phyloP scores from a whole-genome alignment of 106 monocot genomes.

The Dioscorea zingiberensis region DNA sequence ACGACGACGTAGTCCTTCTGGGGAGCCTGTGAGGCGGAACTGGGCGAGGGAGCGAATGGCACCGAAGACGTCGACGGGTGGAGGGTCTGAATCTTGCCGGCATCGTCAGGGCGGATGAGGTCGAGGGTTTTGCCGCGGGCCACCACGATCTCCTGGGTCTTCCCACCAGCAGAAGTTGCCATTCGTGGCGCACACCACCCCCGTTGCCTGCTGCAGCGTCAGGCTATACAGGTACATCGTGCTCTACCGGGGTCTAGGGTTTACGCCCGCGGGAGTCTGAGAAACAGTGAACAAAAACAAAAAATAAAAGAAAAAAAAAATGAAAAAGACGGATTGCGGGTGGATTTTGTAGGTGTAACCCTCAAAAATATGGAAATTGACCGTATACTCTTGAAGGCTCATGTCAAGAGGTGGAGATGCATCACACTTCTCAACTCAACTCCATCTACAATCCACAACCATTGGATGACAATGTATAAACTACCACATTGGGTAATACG shows the following conservation, averaged over 20 bases:
- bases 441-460: too few species aligned
- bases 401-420: too few species aligned
- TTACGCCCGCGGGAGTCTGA: too few species aligned
- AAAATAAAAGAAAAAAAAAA: too few species aligned
- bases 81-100: conserved; percentile 84
- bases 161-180: conserved; percentile 88
- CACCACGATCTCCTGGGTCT: conserved; percentile 90
- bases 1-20: conserved; percentile 93
- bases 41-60: conserved; percentile 79
- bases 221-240: conserved; percentile 93
- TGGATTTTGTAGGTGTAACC: too few species aligned
- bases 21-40: conserved; percentile 95
- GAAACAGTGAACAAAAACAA: too few species aligned
- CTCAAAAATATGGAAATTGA: too few species aligned
- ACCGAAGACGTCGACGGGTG: conserved; percentile 90
- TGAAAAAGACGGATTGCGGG: too few species aligned
- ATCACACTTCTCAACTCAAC: too few species aligned
- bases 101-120: conserved; percentile 91
- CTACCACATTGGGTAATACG: too few species aligned
- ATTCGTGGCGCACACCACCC: conserved; percentile 80
- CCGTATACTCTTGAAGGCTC: too few species aligned
- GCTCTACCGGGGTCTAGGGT: not conserved
- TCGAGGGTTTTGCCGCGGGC: conserved; percentile 79
- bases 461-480: too few species aligned
- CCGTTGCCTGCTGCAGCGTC: conserved; percentile 87